phyloP scores from a whole-genome alignment of 768 basidiomycete species.

The Ramaria sp. region DNA sequence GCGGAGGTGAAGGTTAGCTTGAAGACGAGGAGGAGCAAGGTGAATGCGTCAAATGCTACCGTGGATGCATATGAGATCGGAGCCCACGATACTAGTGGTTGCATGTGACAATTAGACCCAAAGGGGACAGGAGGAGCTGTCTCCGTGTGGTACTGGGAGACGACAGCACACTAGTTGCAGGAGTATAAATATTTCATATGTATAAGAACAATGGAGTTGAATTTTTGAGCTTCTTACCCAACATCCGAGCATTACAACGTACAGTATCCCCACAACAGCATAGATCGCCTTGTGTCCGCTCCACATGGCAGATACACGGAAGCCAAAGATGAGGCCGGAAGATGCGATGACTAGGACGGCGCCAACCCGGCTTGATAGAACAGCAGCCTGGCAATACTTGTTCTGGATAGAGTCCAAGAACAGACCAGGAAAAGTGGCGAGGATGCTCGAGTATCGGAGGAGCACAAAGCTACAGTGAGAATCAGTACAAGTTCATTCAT shows the following conservation, averaged over 20 bases:
- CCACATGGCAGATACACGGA: constrained; percentile 25
- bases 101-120: too few species aligned
- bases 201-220: constrained; percentile 25
- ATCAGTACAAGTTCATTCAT: too few species aligned
- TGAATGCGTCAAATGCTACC: constrained; percentile 20
- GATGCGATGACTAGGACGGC: constrained; percentile 21
- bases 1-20: constrained; percentile 13
- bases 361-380: constrained; percentile 21
- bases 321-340: constrained; percentile 23
- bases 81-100: too few species aligned
- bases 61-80: constrained; percentile 19
- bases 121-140: too few species aligned
- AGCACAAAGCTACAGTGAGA: constrained; percentile 19
- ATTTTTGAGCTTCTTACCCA: constrained; percentile 20
- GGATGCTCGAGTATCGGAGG: constrained; percentile 23
- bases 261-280: constrained; percentile 16
- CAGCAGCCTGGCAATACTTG: neutral
- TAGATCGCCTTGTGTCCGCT: constrained; percentile 19
- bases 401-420: constrained; percentile 21
- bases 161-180: too few species aligned
- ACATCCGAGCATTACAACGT: constrained; percentile 20
- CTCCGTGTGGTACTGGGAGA: too few species aligned
- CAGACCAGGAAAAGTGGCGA: constrained; percentile 20
- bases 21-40: constrained; percentile 19
- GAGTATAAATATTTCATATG: too few species aligned